These are phyloP conservation scores for Erodium texanum DNA, from an alignment of 441 rosid species.

Conservation along the genomic window DNA sequence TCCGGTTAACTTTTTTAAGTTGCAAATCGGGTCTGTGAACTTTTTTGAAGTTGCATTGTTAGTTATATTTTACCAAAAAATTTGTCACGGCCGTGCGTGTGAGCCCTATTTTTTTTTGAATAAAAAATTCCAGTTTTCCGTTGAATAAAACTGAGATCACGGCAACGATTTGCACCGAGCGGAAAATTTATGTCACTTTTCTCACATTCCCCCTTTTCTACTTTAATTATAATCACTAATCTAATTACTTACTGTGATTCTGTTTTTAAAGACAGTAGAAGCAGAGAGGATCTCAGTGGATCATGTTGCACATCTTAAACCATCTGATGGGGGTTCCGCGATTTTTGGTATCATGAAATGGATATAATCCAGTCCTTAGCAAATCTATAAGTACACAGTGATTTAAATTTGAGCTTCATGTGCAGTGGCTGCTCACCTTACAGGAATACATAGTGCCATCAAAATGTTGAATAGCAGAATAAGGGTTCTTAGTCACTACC, in stretches of 20 bases:
- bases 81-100: no score
- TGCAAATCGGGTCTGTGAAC: no score
- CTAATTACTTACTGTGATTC: conserved; percentile 6
- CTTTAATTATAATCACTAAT: neutral
- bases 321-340: conserved; percentile 83
- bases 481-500: conserved; percentile 82
- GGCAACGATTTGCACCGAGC: no score
- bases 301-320: conserved; percentile 95
- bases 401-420: conserved; percentile 3
- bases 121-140: no score
- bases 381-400: neutral
- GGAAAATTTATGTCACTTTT: no score
- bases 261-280: conserved; percentile 62
- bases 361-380: neutral
- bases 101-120: no score
- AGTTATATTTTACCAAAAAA: no score
- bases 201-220: no score
- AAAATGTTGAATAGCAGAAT: conserved; percentile 94
- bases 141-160: no score
- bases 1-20: no score
- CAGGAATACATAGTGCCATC: conserved; percentile 91
- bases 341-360: conserved; percentile 25
- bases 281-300: conserved; percentile 91
- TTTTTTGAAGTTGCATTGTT: no score
- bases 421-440: conserved; percentile 97